Evolutionary conservation across 2,329 filamentous ascomycete genomes (phyloP), one percentile per base, ranked within the genome.

Genomic region (Exophiala phaeomuriformis): DNA sequence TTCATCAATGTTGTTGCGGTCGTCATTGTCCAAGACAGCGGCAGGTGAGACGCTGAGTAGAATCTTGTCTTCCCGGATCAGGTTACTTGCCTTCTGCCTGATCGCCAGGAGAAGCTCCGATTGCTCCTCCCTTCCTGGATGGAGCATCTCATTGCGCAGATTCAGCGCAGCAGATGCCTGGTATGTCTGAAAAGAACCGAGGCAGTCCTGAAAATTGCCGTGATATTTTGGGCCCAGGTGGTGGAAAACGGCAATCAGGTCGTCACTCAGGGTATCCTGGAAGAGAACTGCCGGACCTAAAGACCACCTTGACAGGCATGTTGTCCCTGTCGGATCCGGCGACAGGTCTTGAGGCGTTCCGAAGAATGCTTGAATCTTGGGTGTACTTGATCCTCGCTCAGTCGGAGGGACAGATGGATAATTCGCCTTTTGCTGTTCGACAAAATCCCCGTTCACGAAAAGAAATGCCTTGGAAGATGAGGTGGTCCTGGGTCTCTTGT

Each of bases 131-230:
- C 90, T 94, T 8, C 90, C 90, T 1, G 88, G 85, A 68, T 95
- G 88, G 36, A 95, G 77, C 48, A 90, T 82, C 66, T 98, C 93
- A 64, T 97, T 97, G 43, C 91, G 85, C 49, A 96, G 78, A 55
- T 94, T 93, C 37, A 98, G 74, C 50, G 88, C 84, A 5, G 93
- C 91, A 1, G 93, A 97, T 4, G 93, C 91, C 64, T 87, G 83
- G 66, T 98, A 98, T 0, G 94, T 98, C 66, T 97, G 90, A 65
- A 98, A 95, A 1, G 90, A 91, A 3, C 94, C 93, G 9, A 98
- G 78, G 62, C 89, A 93, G 66, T 98, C 93, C 70, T 98, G 93
- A 63, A 95, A 95, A 66, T 98, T 98, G 10, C 93, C 93, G 65
- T 89, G 85, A 63, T 98, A 98, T 45, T 89, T 83, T 28, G 90